Evolutionary conservation across 495 filamentous ascomycete species (phyloP).

Genomic region (Penicillium atrosanguineum): DNA sequence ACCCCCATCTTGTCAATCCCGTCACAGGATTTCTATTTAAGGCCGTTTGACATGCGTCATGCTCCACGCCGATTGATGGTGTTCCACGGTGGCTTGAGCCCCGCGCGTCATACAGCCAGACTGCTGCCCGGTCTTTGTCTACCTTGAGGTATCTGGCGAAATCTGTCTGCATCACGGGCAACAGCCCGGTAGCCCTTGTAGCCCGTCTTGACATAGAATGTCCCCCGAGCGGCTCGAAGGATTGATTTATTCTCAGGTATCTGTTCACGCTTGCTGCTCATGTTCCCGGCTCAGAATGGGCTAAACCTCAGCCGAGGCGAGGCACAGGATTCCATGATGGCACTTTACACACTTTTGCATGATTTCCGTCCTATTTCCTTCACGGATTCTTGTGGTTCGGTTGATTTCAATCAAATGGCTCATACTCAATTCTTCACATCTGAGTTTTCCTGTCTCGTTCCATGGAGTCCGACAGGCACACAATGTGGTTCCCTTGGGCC

Average conservation of each 20-base stretch:
- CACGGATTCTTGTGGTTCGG: too few species aligned
- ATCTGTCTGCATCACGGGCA: too few species aligned
- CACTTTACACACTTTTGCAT: too few species aligned
- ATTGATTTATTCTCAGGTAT: too few species aligned
- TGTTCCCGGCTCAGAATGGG: background rate
- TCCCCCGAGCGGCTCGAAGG: too few species aligned
- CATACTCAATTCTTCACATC: background rate
- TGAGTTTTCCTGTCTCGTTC: background rate
- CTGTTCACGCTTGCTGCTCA: too few species aligned
- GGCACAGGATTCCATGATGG: background rate
- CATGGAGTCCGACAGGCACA: background rate
- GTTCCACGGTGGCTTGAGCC: conserved; percentile 19
- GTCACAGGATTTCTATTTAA: background rate
- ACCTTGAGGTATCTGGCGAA: too few species aligned
- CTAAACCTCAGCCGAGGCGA: background rate
- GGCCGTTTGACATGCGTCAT: conserved; percentile 24
- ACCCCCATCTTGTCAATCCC: conserved; percentile 6
- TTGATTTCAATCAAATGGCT: background rate
- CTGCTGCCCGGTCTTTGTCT: too few species aligned
- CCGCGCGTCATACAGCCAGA: conserved; percentile 14
- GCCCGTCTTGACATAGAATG: too few species aligned
- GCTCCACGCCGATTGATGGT: conserved; percentile 10
- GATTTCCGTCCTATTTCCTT: background rate
- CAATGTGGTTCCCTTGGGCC: background rate
- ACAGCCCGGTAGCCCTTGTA: too few species aligned